These are phyloP conservation scores for Parathielavia hyrcaniae DNA, from an alignment of 495 filamentous ascomycete genomes.

Conservation along the genomic window DNA sequence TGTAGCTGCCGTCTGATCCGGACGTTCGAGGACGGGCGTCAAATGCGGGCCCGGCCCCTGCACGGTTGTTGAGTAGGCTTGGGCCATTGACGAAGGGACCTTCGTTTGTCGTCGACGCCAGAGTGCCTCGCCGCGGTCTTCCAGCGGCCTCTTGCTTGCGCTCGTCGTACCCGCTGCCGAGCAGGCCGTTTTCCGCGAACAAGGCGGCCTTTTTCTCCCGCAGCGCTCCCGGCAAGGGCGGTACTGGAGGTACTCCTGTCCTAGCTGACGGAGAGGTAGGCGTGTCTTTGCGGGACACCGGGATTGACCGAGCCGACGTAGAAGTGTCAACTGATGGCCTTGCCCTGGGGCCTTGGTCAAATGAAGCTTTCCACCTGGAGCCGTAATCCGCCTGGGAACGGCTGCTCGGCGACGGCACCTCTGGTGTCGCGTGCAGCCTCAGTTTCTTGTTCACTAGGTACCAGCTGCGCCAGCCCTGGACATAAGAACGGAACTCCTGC, in stretches of 20 bases:
- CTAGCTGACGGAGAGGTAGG: slow-evolving; percentile 22
- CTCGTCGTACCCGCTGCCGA: slow-evolving; percentile 40
- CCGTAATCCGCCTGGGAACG: not conserved
- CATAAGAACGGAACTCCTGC: slow-evolving; percentile 57
- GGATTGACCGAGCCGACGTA: slow-evolving; percentile 34
- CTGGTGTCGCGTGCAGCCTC: slow-evolving; percentile 14
- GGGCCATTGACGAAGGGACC: slow-evolving; percentile 45
- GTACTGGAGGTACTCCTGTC: slow-evolving; percentile 17
- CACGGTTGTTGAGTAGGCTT: slow-evolving; percentile 42
- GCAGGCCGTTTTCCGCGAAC: slow-evolving; percentile 38
- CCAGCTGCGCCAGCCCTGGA: slow-evolving; percentile 84
- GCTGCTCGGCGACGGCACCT: not conserved
- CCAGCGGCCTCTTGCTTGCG: slow-evolving; percentile 29
- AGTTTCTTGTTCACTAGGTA: slow-evolving; percentile 59
- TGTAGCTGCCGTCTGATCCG: not conserved
- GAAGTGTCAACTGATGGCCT: slow-evolving; percentile 34
- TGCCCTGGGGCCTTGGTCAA: slow-evolving; percentile 3
- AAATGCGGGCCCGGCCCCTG: not conserved
- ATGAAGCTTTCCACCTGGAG: slow-evolving; percentile 3
- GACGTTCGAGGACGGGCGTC: not conserved
- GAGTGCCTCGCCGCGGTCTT: not conserved
- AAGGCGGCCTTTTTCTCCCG: slow-evolving; percentile 17
- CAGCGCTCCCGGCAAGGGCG: not conserved
- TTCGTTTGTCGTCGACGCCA: slow-evolving; percentile 7
- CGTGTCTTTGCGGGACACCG: slow-evolving; percentile 30